These are phyloP conservation scores for Telopea speciosissima DNA, from an alignment of 177 flowering plant species.

Conservation along the genomic window DNA sequence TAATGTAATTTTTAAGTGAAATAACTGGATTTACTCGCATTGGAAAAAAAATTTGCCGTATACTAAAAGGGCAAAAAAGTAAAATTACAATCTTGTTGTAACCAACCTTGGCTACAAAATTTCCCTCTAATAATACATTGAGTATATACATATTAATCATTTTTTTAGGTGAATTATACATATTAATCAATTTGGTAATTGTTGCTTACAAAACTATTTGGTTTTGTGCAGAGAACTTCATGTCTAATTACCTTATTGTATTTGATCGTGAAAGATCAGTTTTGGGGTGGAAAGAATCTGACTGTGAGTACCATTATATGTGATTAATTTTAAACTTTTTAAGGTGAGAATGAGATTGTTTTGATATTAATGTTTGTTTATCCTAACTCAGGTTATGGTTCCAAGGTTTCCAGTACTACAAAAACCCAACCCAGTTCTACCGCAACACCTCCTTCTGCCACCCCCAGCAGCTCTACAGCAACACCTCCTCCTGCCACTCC, in stretches of 20 bases:
- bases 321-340: background rate
- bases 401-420: slow-evolving; percentile 21
- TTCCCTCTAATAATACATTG: too few species aligned
- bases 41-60: too few species aligned
- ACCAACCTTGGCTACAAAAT: too few species aligned
- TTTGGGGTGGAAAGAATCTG: slow-evolving; percentile 76
- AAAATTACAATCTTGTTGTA: too few species aligned
- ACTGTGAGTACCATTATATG: slow-evolving; percentile 51
- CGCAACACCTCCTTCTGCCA: slow-evolving; percentile 12
- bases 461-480: slow-evolving; percentile 16
- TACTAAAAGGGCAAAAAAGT: too few species aligned
- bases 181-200: background rate
- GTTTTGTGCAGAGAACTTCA: slow-evolving; percentile 73
- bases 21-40: too few species aligned
- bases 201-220: background rate
- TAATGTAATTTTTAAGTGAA: too few species aligned
- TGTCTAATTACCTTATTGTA: slow-evolving; percentile 74
- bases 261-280: slow-evolving; percentile 68
- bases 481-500: slow-evolving; percentile 16
- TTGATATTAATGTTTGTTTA: too few species aligned
- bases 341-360: background rate
- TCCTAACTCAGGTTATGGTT: slow-evolving; percentile 30
- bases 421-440: slow-evolving; percentile 25
- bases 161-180: too few species aligned
- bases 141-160: too few species aligned